A percentile compares a stretch with the other conserved stretches of the same genome.
Evolutionary conservation across 2,329 filamentous ascomycete genomes (phyloP).

Genomic region (Colletotrichum viniferum): DNA sequence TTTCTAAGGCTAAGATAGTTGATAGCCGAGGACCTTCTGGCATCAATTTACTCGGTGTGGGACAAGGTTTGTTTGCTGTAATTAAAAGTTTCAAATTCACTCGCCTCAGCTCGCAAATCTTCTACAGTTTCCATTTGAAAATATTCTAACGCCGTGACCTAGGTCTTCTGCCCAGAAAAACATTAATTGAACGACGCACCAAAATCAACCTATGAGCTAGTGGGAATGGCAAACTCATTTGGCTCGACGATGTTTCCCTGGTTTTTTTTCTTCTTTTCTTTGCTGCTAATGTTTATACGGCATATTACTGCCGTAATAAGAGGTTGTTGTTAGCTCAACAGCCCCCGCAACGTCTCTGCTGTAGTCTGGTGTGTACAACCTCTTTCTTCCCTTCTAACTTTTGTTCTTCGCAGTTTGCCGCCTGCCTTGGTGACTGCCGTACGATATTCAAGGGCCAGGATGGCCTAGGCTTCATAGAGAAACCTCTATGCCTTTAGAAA

Average conservation of each 20-base stretch:
- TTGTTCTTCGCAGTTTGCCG: too few species aligned
- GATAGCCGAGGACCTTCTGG: accelerated
- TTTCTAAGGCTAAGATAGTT: neutral
- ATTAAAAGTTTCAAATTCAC: accelerated
- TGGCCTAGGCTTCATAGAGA: too few species aligned
- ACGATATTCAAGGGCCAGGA: too few species aligned
- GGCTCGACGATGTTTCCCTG: too few species aligned
- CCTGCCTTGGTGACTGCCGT: too few species aligned
- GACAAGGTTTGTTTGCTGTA: neutral
- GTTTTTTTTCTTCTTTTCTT: too few species aligned
- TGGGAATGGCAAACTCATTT: accelerated
- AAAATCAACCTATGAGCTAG: neutral
- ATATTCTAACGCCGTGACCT: neutral
- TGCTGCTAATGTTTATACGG: neutral
- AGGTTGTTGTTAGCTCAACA: neutral
- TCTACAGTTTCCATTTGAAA: neutral
- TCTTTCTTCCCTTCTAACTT: too few species aligned
- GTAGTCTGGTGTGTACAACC: too few species aligned
- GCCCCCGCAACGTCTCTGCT: neutral
- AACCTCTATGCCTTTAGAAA: too few species aligned
- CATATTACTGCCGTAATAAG: neutral
- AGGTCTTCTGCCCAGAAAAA: neutral
- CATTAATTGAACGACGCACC: neutral
- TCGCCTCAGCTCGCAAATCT: neutral
- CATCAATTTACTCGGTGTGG: neutral